Percentiles rank a stretch among this genome's conserved stretches.
Evolutionary conservation across 768 basidiomycete species (phyloP).

Genomic region (Lactifluus subvellereus): DNA sequence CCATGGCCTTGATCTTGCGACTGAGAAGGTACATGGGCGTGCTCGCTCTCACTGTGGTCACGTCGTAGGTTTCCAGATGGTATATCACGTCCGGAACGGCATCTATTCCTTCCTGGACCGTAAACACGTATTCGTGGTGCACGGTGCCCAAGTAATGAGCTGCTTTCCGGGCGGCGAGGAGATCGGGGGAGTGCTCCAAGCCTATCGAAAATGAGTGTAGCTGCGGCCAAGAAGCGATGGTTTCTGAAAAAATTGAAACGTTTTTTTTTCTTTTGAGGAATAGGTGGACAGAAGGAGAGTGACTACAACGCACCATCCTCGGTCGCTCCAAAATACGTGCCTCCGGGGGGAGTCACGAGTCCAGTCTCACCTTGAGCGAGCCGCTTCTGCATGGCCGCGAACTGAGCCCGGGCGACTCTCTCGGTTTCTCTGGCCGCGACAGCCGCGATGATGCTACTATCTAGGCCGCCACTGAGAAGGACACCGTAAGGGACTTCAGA

Average conservation of each 20-base stretch:
- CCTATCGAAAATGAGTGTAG: constrained; percentile 98
- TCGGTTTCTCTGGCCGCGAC: constrained; percentile 95
- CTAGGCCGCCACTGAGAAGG: constrained; percentile 88
- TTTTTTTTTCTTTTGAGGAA: not conserved
- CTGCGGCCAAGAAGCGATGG: constrained; percentile 87
- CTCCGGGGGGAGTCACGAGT: constrained; percentile 45
- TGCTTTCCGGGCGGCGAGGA: constrained; percentile 88
- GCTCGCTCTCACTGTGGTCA: constrained; percentile 95
- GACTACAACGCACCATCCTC: constrained; percentile 46
- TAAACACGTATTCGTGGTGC: constrained; percentile 97
- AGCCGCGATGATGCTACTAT: constrained; percentile 92
- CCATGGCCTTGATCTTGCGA: constrained; percentile 99
- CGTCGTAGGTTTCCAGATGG: constrained; percentile 98
- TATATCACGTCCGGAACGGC: constrained; percentile 97
- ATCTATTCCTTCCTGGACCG: constrained; percentile 95
- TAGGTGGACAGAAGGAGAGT: not conserved
- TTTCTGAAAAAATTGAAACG: constrained; percentile 38
- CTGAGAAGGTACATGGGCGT: constrained; percentile 99
- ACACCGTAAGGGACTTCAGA: constrained; percentile 98
- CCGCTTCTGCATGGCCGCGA: constrained; percentile 60
- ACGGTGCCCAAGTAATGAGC: constrained; percentile 91
- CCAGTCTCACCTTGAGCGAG: constrained; percentile 50
- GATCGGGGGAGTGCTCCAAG: constrained; percentile 89
- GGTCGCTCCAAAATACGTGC: constrained; percentile 33
- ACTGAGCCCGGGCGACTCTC: constrained; percentile 76